Percentiles rank a stretch among this genome's conserved stretches.
phyloP scores from a whole-genome alignment of 1,284 basidiomycete genomes.

The Microstroma glucosiphilum region DNA sequence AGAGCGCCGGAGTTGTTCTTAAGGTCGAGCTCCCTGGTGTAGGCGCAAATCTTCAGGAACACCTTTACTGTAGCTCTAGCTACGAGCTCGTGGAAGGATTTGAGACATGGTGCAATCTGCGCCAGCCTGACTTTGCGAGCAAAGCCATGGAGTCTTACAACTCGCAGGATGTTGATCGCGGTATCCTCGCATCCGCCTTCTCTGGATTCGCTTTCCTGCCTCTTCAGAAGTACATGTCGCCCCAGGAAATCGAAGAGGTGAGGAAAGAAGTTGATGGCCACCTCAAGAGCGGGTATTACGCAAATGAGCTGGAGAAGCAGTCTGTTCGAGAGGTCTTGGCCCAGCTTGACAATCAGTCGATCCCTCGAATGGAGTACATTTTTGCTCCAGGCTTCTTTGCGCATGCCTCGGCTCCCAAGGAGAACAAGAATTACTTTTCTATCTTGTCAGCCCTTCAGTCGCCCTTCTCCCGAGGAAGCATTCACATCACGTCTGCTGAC shows the following conservation, averaged over 20 bases:
- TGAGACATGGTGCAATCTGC: constrained; percentile 38
- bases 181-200: constrained; percentile 32
- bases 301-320: constrained; percentile 2
- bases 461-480: constrained; percentile 31
- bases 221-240: constrained; percentile 25
- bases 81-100: constrained; percentile 35
- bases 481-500: constrained; percentile 52
- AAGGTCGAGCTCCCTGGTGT: constrained; percentile 54
- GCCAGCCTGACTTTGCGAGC: constrained; percentile 32
- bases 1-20: constrained; percentile 17
- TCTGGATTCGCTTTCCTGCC: constrained; percentile 34
- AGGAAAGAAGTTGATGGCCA: constrained; percentile 19
- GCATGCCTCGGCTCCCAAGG: constrained; percentile 24
- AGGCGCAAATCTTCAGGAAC: constrained; percentile 56
- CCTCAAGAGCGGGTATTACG: constrained; percentile 23
- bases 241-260: constrained; percentile 24
- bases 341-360: constrained; percentile 8
- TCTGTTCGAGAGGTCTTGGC: neutral
- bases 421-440: constrained; percentile 31
- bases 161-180: constrained; percentile 21
- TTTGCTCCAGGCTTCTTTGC: constrained; percentile 43
- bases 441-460: constrained; percentile 32
- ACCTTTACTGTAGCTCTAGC: constrained; percentile 41
- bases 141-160: constrained; percentile 32
- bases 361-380: constrained; percentile 17